Evolutionary conservation across 1,284 basidiomycete species (phyloP), one percentile per base, ranked within the genome.

Genomic region (Irpex sp.): DNA sequence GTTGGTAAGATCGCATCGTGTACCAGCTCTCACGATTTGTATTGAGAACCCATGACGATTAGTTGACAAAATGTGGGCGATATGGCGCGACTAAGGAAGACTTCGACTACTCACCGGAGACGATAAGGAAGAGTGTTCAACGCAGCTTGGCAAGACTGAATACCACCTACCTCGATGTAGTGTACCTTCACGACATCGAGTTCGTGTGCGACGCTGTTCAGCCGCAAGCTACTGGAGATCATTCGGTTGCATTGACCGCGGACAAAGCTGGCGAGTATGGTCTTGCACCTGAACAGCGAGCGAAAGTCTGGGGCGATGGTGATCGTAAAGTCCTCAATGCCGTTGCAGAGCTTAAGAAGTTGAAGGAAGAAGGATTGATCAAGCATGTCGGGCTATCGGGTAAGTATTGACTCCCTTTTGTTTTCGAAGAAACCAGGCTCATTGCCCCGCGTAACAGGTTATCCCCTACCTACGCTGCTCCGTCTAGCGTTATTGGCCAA

Each of bases 41-140:
- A 13, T 35, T 55, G 33, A 55, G 50, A 51, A 37, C 9, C 61
- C 60, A 33, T 61, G 21, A 3, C 46, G 47, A 21, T 0, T 61
- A 93, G 90, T 89, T 95, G 77, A 96, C 95, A n/a, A 99, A 99
- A 77, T 93, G 90, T 65, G 97, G 95, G 26, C 86, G 96, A 57
- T 96, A 92, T 74, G 94, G 94, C 3, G 72, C 78, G 0, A 77
- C 78, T 53, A 74, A 73, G 36, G 71, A 73, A 8, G 81, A 85
- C 60, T 97, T 98, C 71, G 91, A 97, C 73, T 96, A 97, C 76
- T 83, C 85, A 6, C 89, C 93, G 0, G 73, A 76, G 11, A 86
- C 84, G 35, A 86, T 98, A 60, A 84, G 89, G 8, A 76, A 80
- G 19, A 91, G 88, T 67, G 83, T 98, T 5, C 77, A 83, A 64